Evolutionary conservation across 352 stramenopile genomes (phyloP).

Genomic region (Elongisporangium senticosum): DNA sequence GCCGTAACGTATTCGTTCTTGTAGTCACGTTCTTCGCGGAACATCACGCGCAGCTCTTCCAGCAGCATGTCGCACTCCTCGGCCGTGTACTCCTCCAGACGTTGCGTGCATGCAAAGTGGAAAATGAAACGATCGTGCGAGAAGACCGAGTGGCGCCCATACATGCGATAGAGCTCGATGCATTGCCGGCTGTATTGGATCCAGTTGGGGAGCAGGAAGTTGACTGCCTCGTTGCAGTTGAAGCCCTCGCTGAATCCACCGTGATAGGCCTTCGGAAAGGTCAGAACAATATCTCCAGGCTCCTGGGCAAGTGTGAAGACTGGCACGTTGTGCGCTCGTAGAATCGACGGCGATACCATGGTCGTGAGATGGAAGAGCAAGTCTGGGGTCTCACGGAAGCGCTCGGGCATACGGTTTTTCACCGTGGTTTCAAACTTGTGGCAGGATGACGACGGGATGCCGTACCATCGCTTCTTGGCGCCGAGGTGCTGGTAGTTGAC

Average conservation of each 20-base stretch:
- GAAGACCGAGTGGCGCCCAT: constrained; percentile 67
- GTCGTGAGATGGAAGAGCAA: constrained; percentile 72
- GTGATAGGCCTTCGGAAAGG: constrained; percentile 96
- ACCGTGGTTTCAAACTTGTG: constrained; percentile 48
- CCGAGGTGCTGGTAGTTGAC: constrained; percentile 98
- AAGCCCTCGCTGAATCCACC: constrained; percentile 95
- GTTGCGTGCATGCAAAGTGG: constrained; percentile 63
- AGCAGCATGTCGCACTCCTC: constrained; percentile 63
- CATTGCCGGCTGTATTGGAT: constrained; percentile 74
- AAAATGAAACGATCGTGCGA: constrained; percentile 81
- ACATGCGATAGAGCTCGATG: constrained; percentile 59
- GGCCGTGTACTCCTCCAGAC: constrained; percentile 51
- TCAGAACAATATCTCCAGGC: constrained; percentile 95
- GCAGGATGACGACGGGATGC: constrained; percentile 51
- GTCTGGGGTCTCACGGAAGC: constrained; percentile 56
- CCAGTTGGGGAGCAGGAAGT: constrained; percentile 84
- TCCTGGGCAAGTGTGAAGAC: constrained; percentile 74
- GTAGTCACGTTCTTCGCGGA: constrained; percentile 60
- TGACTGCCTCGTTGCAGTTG: constrained; percentile 89
- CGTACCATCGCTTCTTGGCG: constrained; percentile 96
- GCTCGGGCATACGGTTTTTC: constrained; percentile 45
- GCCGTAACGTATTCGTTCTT: constrained; percentile 40
- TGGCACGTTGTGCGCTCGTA: constrained; percentile 35
- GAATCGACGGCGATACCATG: constrained; percentile 54
- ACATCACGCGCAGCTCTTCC: constrained; percentile 57